Conservation (phyloP, 371 early-diverging fungal species). For the Massospora cicadina region DNA sequence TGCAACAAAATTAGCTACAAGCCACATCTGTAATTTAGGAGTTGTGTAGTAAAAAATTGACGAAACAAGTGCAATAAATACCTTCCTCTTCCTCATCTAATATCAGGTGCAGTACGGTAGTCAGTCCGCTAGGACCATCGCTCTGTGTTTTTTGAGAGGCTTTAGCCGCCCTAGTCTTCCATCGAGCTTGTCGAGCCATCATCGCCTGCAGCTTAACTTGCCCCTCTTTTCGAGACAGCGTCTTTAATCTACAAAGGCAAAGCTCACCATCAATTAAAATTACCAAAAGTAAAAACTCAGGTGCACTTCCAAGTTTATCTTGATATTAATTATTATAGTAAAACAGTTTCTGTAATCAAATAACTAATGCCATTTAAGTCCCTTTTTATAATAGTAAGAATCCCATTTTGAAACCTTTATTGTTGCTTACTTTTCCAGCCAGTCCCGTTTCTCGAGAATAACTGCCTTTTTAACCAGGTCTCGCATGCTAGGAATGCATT, state of each 20-base stretch:
- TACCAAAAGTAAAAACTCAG: too few relatives aligned
- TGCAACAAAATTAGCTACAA: too few relatives aligned
- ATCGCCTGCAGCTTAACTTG: not conserved
- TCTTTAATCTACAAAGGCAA: not conserved
- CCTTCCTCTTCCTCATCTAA: not conserved
- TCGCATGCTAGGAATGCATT: constrained; percentile 71
- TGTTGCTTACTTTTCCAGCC: constrained; percentile 56
- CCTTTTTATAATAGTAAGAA: too few relatives aligned
- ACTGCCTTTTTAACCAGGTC: constrained; percentile 67
- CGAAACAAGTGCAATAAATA: too few relatives aligned
- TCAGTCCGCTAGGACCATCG: not conserved
- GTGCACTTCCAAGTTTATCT: too few relatives aligned
- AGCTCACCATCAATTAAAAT: too few relatives aligned
- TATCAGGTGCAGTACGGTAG: not conserved
- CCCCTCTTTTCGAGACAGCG: not conserved
- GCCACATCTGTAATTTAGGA: too few relatives aligned
- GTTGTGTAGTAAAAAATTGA: too few relatives aligned
- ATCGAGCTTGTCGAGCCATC: not conserved
- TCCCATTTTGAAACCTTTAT: not conserved
- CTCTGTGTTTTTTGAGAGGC: not conserved
- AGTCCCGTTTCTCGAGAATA: constrained; percentile 69
- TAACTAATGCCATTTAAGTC: too few relatives aligned
- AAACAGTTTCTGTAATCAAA: too few relatives aligned
- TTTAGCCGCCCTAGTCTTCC: not conserved
- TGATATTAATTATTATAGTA: too few relatives aligned